Percentiles rank a stretch among this genome's conserved stretches.
These are phyloP conservation scores for Xerocomellus chrysenteron DNA, from an alignment of 768 basidiomycete genomes.

Conservation along the genomic window DNA sequence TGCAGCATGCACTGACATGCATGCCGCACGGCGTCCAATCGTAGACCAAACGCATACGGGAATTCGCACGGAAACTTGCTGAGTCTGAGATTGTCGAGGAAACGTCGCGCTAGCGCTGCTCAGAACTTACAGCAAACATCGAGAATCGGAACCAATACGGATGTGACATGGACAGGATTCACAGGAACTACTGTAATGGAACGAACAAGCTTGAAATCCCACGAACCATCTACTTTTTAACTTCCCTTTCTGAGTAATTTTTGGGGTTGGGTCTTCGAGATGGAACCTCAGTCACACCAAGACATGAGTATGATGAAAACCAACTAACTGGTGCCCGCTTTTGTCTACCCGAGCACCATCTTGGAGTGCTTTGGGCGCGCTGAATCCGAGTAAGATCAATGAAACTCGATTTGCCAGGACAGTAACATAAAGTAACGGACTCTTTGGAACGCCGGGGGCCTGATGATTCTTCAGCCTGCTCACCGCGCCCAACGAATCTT, in stretches of 20 bases:
- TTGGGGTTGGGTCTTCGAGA: not conserved
- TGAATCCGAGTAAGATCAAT: not conserved
- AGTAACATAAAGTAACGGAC: slow-evolving; percentile 1
- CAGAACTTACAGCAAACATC: not conserved
- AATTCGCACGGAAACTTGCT: too few species aligned
- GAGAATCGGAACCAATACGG: not conserved
- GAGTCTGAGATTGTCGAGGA: too few species aligned
- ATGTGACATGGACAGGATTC: too few species aligned
- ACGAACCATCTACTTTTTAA: not conserved
- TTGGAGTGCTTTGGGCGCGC: not conserved
- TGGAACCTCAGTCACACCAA: not conserved
- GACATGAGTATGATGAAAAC: not conserved
- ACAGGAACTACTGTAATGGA: not conserved
- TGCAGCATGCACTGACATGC: not conserved
- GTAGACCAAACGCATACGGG: too few species aligned
- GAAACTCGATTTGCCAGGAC: not conserved
- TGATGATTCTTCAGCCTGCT: rapidly evolving
- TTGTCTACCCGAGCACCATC: not conserved
- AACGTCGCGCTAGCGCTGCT: too few species aligned
- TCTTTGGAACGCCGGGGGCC: too few species aligned
- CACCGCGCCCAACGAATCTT: slow-evolving; percentile 13
- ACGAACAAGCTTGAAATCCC: not conserved
- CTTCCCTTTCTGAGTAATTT: not conserved
- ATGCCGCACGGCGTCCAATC: not conserved
- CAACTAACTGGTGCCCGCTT: not conserved